These are phyloP conservation scores for Sarcomyxa edulis DNA, from an alignment of 768 basidiomycete species.

Conservation along the genomic window DNA sequence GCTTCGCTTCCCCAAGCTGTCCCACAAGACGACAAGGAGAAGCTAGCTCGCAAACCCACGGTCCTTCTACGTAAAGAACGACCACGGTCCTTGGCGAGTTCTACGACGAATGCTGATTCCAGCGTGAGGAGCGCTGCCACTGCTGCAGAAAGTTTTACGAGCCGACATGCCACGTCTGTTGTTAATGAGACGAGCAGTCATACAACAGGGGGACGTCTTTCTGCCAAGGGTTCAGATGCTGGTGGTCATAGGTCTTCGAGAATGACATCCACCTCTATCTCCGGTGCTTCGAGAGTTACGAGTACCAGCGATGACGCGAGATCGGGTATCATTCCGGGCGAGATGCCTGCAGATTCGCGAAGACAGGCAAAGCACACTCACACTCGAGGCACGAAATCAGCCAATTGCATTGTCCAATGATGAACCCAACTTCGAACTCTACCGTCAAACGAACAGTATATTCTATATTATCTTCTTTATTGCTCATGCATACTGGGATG, in stretches of 20 bases:
- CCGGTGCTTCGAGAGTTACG: constrained; percentile 18
- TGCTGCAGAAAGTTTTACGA: constrained; percentile 37
- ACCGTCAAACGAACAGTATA: too few species aligned
- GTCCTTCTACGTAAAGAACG: constrained; percentile 36
- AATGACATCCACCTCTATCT: constrained; percentile 25
- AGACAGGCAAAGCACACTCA: constrained; percentile 35
- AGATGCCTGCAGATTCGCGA: constrained; percentile 24
- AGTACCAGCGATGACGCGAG: constrained; percentile 20
- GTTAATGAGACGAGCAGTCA: constrained; percentile 15
- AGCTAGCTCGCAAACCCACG: constrained; percentile 1
- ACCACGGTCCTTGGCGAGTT: constrained; percentile 57
- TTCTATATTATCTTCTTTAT: too few species aligned
- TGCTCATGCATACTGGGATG: too few species aligned
- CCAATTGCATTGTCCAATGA: constrained; percentile 47
- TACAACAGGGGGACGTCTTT: not conserved
- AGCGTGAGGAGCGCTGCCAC: constrained; percentile 58
- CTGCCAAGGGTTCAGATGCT: not conserved
- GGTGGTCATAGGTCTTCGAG: constrained; percentile 23
- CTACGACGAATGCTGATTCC: constrained; percentile 43
- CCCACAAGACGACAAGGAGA: constrained; percentile 10
- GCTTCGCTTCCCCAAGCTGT: constrained; percentile 22
- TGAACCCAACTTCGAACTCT: too few species aligned
- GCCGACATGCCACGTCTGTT: constrained; percentile 26
- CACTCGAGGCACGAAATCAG: constrained; percentile 32
- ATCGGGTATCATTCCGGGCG: constrained; percentile 27